A percentile compares a stretch with the other conserved stretches of the same genome.
phyloP scores from a whole-genome alignment of 371 early-diverging fungal genomes.

The Rhizopus sp. region DNA sequence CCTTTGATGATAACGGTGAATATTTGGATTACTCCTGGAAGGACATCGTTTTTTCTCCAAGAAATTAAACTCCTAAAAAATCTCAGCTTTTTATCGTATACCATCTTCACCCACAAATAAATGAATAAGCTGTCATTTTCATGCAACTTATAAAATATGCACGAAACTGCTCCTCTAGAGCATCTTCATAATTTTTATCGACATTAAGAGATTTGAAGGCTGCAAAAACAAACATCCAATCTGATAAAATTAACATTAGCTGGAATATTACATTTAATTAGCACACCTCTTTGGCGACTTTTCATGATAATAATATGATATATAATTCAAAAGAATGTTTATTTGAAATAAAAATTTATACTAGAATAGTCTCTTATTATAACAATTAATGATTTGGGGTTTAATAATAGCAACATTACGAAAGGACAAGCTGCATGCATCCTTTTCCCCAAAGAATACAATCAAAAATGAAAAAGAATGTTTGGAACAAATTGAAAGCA shows the following conservation, averaged over 20 bases:
- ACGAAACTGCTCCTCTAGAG: constrained; percentile 9
- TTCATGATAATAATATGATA: constrained; percentile 5
- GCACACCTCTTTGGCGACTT: constrained; percentile 6
- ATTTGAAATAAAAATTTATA: constrained; percentile 3
- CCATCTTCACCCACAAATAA: constrained; percentile 5
- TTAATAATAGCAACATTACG: no score
- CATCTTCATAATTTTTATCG: constrained; percentile 12
- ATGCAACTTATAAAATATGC: constrained; percentile 13
- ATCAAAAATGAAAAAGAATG: no score
- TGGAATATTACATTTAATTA: not conserved
- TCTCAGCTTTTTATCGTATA: constrained; percentile 6
- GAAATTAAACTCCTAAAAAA: constrained; percentile 9
- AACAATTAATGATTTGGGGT: constrained; percentile 2
- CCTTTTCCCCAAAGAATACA: no score
- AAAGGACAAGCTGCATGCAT: no score
- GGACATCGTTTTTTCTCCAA: constrained; percentile 15
- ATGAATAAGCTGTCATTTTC: constrained; percentile 11
- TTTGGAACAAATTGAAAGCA: no score
- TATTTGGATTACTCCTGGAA: constrained; percentile 17
- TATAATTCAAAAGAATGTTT: constrained; percentile 5
- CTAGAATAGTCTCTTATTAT: constrained; percentile 8
- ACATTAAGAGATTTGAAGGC: constrained; percentile 14
- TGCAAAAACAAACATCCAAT: constrained; percentile 7
- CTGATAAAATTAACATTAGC: constrained; percentile 7
- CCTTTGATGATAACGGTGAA: constrained; percentile 16